A percentile compares a stretch with the other conserved stretches of the same genome.
Evolutionary conservation across 805 yeast genomes (phyloP).

Genomic region (Candida golubevii): DNA sequence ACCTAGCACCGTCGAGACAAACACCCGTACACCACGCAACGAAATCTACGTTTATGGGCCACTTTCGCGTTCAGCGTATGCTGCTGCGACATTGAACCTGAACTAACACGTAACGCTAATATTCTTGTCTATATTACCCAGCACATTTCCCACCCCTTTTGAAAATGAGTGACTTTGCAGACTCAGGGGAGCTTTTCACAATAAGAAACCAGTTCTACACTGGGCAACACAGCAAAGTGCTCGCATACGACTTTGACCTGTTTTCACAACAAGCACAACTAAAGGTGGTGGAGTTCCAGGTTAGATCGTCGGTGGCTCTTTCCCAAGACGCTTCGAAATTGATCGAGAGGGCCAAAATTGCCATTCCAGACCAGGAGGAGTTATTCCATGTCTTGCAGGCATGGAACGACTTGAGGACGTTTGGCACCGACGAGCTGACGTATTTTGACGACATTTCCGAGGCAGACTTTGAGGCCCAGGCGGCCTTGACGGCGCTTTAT

Average conservation of each 20-base stretch:
- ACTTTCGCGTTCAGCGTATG: too few species aligned
- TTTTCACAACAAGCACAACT: conserved; percentile 35
- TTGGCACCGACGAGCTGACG: conserved; percentile 41
- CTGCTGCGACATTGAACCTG: too few species aligned
- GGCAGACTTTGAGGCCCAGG: conserved; percentile 38
- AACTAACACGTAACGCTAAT: neutral
- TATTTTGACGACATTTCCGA: conserved; percentile 37
- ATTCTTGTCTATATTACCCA: too few species aligned
- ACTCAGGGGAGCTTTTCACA: conserved; percentile 49
- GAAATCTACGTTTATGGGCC: too few species aligned
- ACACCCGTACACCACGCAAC: neutral
- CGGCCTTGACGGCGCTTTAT: conserved; percentile 37
- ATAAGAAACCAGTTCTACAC: conserved; percentile 59
- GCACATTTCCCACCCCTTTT: too few species aligned
- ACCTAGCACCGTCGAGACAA: too few species aligned
- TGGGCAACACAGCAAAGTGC: conserved; percentile 48
- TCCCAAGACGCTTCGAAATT: conserved; percentile 36
- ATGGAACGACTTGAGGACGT: conserved; percentile 40
- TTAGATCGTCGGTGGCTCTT: conserved; percentile 37
- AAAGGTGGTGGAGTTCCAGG: conserved; percentile 38
- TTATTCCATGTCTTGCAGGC: conserved; percentile 37
- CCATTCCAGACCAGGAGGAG: conserved; percentile 29
- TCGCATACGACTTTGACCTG: conserved; percentile 33
- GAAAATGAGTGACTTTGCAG: conserved; percentile 36
- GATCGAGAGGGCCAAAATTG: conserved; percentile 32